A percentile compares a stretch with the other conserved stretches of the same genome.
These are phyloP conservation scores for Plasmodium gaboni DNA, from an alignment of 169 alveolate species.

Conservation along the genomic window DNA sequence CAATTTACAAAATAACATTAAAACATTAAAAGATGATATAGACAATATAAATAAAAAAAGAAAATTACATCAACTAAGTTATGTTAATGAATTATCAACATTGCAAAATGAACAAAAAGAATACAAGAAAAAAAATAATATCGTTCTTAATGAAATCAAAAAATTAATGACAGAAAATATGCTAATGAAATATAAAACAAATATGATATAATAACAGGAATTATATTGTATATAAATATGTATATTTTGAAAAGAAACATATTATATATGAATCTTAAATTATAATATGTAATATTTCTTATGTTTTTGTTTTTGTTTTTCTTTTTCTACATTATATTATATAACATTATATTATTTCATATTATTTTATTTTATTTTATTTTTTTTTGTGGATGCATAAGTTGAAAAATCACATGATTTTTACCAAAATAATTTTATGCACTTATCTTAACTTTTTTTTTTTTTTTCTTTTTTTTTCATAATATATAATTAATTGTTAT, in stretches of 20 bases:
- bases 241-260: neutral
- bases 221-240: neutral
- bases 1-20: constrained; percentile 38
- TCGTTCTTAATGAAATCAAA: constrained; percentile 39
- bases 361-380: neutral
- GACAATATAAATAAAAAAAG: constrained; percentile 62
- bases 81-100: constrained; percentile 39
- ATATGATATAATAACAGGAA: neutral
- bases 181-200: constrained; percentile 27
- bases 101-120: constrained; percentile 49
- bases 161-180: constrained; percentile 30
- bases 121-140: constrained; percentile 16
- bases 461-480: neutral
- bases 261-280: too few species aligned
- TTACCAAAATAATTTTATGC: too few species aligned
- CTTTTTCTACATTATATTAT: too few species aligned
- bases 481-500: constrained; percentile 1
- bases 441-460: neutral
- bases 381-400: neutral
- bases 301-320: too few species aligned
- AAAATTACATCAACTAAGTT: constrained; percentile 41
- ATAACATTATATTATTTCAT: too few species aligned
- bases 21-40: constrained; percentile 32
- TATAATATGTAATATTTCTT: too few species aligned
- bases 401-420: too few species aligned